phyloP scores from a whole-genome alignment of 371 early-diverging fungal species.

The Funneliformis caledonium region DNA sequence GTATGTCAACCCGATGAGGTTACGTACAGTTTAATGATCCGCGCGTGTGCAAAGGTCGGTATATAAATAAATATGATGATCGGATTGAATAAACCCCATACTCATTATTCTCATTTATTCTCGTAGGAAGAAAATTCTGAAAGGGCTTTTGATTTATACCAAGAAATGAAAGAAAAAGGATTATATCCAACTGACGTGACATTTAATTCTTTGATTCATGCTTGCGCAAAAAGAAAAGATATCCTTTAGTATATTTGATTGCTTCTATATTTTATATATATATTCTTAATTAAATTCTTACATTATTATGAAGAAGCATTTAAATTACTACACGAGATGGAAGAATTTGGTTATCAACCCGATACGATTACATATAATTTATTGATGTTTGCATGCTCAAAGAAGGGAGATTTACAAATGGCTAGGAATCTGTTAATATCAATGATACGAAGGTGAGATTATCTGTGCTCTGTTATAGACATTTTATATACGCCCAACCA shows the following conservation, averaged over 20 bases:
- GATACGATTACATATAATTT: conserved; percentile 82
- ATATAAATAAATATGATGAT: conserved; percentile 8
- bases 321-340: conserved; percentile 82
- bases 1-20: conserved; percentile 79
- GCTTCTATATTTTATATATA: not conserved
- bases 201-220: conserved; percentile 84
- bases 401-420: conserved; percentile 62
- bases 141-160: conserved; percentile 80
- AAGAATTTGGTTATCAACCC: conserved; percentile 77
- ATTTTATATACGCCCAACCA: not conserved
- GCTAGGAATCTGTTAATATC: conserved; percentile 66
- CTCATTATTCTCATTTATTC: conserved; percentile 2
- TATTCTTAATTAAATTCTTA: conserved; percentile 19
- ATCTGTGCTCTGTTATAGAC: not conserved
- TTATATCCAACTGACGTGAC: conserved; percentile 81
- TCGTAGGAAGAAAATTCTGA: conserved; percentile 70
- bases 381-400: conserved; percentile 76
- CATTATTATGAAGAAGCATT: conserved; percentile 81
- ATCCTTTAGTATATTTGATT: conserved; percentile 25
- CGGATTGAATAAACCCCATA: no score
- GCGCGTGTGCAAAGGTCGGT: conserved; percentile 80
- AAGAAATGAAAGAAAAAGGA: conserved; percentile 74
- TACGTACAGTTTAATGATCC: conserved; percentile 87
- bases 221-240: conserved; percentile 80
- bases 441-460: conserved; percentile 52